Evolutionary conservation across 805 yeast genomes (phyloP).

Genomic region (Hanseniaspora thailandica): DNA sequence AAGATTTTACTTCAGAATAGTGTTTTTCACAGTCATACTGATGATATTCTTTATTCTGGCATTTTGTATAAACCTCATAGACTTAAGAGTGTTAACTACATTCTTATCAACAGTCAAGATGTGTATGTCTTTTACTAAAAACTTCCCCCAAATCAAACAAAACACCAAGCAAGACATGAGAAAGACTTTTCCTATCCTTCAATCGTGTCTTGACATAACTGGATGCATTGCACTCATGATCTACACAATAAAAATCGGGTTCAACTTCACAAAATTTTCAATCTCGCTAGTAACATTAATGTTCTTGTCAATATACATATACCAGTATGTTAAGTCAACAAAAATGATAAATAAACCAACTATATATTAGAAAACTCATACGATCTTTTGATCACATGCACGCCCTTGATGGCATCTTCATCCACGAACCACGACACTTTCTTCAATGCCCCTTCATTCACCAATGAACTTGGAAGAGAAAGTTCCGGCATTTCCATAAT

Average conservation of each 20-base stretch:
- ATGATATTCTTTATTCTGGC: constrained; percentile 17
- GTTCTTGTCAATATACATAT: constrained; percentile 31
- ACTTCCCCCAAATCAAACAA: constrained; percentile 74
- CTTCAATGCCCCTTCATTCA: constrained; percentile 94
- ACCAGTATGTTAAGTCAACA: constrained; percentile 29
- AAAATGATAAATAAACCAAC: neutral
- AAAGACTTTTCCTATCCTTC: constrained; percentile 69
- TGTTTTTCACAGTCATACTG: constrained; percentile 17
- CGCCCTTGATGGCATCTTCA: constrained; percentile 77
- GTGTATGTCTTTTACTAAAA: constrained; percentile 38
- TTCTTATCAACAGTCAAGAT: constrained; percentile 32
- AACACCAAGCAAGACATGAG: constrained; percentile 70
- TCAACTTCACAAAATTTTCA: constrained; percentile 28
- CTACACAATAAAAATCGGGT: constrained; percentile 16
- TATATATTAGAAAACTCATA: constrained; percentile 21
- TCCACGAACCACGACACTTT: constrained; percentile 96
- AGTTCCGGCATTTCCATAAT: constrained; percentile 96
- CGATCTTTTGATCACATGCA: constrained; percentile 33
- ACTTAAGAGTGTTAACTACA: constrained; percentile 20
- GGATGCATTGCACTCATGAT: constrained; percentile 30
- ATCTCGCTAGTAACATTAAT: constrained; percentile 31
- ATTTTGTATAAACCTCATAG: constrained; percentile 20
- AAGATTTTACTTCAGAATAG: constrained; percentile 20
- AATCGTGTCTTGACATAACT: constrained; percentile 29
- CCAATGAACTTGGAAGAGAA: constrained; percentile 86